A percentile compares a stretch with the other conserved stretches of the same genome.
phyloP scores from a whole-genome alignment of 371 early-diverging fungal genomes.

The Rhizopus delemar region DNA sequence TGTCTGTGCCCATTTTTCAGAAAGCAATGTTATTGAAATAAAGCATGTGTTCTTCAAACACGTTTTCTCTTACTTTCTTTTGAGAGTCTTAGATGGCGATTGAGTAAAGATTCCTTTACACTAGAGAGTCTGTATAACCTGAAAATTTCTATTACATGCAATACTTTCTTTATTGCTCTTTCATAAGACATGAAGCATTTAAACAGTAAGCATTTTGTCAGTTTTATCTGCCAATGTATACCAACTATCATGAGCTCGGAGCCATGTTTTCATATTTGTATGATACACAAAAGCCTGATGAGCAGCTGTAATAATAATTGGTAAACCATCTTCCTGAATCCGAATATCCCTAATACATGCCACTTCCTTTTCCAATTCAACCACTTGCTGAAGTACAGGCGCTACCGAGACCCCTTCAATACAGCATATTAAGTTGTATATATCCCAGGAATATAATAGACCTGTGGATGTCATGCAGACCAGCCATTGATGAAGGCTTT shows the following conservation, averaged over 20 bases:
- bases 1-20: no score
- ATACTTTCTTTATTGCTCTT: no score
- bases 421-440: constrained; percentile 42
- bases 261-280: constrained; percentile 69
- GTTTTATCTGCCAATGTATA: constrained; percentile 51
- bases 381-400: constrained; percentile 49
- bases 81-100: no score
- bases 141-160: no score
- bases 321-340: constrained; percentile 68
- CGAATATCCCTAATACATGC: constrained; percentile 63
- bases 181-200: no score
- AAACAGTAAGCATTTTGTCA: no score
- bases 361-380: constrained; percentile 43
- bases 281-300: constrained; percentile 76
- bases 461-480: constrained; percentile 69
- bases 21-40: no score
- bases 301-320: constrained; percentile 69
- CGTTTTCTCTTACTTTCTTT: no score
- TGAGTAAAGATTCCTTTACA: no score
- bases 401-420: constrained; percentile 60
- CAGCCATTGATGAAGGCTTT: constrained; percentile 58
- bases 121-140: no score
- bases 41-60: no score
- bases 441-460: constrained; percentile 68
- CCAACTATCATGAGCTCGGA: constrained; percentile 68